Percentiles rank a stretch among this genome's conserved stretches.
These are phyloP conservation scores for Petunia secreta DNA, from an alignment of 257 asterid genomes.

Conservation along the genomic window DNA sequence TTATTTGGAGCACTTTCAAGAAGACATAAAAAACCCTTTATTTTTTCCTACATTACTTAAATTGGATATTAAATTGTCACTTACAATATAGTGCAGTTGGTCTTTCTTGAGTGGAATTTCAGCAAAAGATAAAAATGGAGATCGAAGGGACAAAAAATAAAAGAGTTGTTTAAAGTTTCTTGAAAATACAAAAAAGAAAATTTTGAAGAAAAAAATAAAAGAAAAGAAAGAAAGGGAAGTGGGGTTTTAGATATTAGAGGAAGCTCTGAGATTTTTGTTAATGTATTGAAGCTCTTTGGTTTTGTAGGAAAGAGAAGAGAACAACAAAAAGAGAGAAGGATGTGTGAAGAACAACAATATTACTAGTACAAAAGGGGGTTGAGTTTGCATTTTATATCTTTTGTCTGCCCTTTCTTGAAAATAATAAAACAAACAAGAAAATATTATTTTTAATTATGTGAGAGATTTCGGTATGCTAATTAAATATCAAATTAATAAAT, in stretches of 20 bases:
- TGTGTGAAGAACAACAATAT: slow-evolving; percentile 8
- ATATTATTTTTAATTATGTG: neutral
- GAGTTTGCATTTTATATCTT: slow-evolving; percentile 23
- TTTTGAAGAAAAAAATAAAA: neutral
- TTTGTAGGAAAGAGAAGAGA: slow-evolving; percentile 27
- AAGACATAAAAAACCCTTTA: neutral
- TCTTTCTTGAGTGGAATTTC: slow-evolving; percentile 22
- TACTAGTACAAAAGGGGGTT: neutral
- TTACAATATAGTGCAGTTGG: neutral
- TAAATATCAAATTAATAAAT: neutral
- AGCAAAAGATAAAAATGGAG: slow-evolving; percentile 9
- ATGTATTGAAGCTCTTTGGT: slow-evolving; percentile 19
- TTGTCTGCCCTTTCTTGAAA: slow-evolving; percentile 18
- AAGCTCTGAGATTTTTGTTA: slow-evolving; percentile 1
- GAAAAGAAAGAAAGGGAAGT: neutral
- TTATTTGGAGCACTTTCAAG: slow-evolving; percentile 15
- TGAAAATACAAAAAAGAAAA: neutral
- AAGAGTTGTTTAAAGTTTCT: neutral
- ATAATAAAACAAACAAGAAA: neutral
- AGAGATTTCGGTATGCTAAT: no score
- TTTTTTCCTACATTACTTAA: slow-evolving; percentile 20
- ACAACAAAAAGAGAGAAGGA: neutral
- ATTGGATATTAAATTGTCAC: slow-evolving; percentile 24
- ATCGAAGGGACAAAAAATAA: neutral
- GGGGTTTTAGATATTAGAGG: slow-evolving; percentile 26